Evolutionary conservation across 1,284 basidiomycete species (phyloP).

Genomic region (Meripilus lineatus): DNA sequence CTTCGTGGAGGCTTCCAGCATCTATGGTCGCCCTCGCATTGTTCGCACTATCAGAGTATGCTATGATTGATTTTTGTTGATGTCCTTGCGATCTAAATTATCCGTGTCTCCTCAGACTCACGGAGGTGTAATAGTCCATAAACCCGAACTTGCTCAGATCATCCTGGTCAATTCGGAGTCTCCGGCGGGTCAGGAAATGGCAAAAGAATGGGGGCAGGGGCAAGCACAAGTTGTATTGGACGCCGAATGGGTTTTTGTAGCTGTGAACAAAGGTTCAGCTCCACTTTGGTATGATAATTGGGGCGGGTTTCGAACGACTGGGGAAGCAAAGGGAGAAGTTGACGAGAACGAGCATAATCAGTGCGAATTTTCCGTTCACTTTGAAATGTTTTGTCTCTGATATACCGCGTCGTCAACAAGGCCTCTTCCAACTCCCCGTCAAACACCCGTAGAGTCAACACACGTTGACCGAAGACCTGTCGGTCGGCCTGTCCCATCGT

Average conservation of each 20-base stretch:
- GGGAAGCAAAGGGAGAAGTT: background rate
- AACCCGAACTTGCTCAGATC: background rate
- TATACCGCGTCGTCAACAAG: background rate
- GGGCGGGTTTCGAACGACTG: background rate
- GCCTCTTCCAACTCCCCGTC: slow-evolving; percentile 5
- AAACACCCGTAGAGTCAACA: slow-evolving; percentile 1
- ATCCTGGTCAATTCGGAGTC: slow-evolving; percentile 1
- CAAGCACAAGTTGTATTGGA: slow-evolving; percentile 1
- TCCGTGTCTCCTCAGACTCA: background rate
- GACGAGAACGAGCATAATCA: background rate
- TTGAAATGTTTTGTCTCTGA: background rate
- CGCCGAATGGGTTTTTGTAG: background rate
- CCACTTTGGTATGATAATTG: background rate
- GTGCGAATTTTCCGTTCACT: background rate
- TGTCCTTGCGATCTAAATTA: background rate
- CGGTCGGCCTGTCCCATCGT: too few species aligned
- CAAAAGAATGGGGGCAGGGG: background rate
- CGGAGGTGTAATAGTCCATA: background rate
- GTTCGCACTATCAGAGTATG: slow-evolving; percentile 46
- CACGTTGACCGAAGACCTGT: too few species aligned
- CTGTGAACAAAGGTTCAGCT: background rate
- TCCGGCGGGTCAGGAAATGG: background rate
- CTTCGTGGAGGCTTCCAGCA: slow-evolving; percentile 50
- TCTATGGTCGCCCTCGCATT: slow-evolving; percentile 45
- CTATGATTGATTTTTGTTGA: slow-evolving; percentile 9